Evolutionary conservation across 805 yeast species (phyloP), one percentile per base, ranked within the genome.

Genomic region (Saccharomycopsis vini): DNA sequence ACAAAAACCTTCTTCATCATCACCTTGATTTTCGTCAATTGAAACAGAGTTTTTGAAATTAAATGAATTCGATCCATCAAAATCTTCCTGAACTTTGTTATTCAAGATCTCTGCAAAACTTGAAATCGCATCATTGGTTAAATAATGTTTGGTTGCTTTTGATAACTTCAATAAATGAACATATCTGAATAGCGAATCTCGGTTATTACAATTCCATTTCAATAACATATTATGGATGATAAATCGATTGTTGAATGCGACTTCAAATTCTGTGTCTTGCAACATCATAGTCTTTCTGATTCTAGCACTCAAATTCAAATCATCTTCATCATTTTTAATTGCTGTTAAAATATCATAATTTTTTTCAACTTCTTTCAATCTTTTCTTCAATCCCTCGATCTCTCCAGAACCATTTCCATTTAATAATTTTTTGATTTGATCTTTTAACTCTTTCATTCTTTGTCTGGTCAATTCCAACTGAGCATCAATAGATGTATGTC

Each of bases 151-250:
- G 26, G 66, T 60, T 9, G 74, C 72, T 20, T 66, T 62, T 20
- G 75, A 61, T 41, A 69, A 57, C 9, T 66, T 69, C 26, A 75
- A 58, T 37, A 71, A 63, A 45, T 74, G 73, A 20, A 78, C 56
- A 54, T 81, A 85, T 36, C 76, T 71, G 56, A 74, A 71, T 36
- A 86, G 62, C 10, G 74, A 63, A 54, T 87, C 77, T 44, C 96
- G 66, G 7, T 79, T 71, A 3, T 64, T 56, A 48, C 82, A 79
- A 59, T 83, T 81, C 95, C 96, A 88, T 52, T 78, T 82, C 52
- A 88, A 57, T 53, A 79, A 75, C 59, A 86, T 69, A 44, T 81
- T 76, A 52, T 87, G 88, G 19, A 86, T 63, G 47, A 79, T 73
- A 59, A 81, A 86, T 39, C 87, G 65, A 57, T 89, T 88, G 47